Percentiles rank a stretch among this genome's conserved stretches.
These are phyloP conservation scores for Coriaria nepalensis DNA, from an alignment of 306 rosid species.

Conservation along the genomic window DNA sequence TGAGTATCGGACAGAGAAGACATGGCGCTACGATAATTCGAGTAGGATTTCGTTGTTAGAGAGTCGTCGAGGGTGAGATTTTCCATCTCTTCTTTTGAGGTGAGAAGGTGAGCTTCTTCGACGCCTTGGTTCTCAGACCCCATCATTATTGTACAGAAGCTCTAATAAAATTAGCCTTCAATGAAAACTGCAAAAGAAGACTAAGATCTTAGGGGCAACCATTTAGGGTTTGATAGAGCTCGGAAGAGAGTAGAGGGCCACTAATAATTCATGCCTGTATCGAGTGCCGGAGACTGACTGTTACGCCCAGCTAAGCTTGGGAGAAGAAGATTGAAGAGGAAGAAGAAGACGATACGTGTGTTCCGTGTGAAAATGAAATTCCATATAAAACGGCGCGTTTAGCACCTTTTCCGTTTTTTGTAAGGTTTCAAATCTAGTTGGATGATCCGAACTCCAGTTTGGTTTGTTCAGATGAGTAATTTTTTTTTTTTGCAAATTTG, in stretches of 20 bases:
- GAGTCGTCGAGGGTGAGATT: conserved; percentile 47
- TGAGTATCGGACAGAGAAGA: conserved; percentile 38
- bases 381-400: not conserved
- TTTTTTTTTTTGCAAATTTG: too few species aligned
- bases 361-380: not conserved
- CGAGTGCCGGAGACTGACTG: conserved; percentile 15
- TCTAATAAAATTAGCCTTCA: too few species aligned
- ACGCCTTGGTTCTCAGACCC: conserved; percentile 54
- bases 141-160: conserved; percentile 44
- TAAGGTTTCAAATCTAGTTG: not conserved
- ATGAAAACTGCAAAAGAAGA: too few species aligned
- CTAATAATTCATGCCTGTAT: not conserved
- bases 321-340: conserved; percentile 24
- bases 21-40: conserved; percentile 65
- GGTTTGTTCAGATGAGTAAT: too few species aligned
- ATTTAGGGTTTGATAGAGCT: conserved; percentile 1
- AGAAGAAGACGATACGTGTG: conserved; percentile 11
- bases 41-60: conserved; percentile 28
- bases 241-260: not conserved
- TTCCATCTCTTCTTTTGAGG: conserved; percentile 44
- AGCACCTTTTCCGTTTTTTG: not conserved
- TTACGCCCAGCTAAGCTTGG: conserved; percentile 11
- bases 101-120: conserved; percentile 35
- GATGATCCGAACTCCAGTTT: too few species aligned
- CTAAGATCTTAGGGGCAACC: conserved; percentile 22